phyloP scores from a whole-genome alignment of 805 yeast genomes.

The Wickerhamiella brachini region DNA sequence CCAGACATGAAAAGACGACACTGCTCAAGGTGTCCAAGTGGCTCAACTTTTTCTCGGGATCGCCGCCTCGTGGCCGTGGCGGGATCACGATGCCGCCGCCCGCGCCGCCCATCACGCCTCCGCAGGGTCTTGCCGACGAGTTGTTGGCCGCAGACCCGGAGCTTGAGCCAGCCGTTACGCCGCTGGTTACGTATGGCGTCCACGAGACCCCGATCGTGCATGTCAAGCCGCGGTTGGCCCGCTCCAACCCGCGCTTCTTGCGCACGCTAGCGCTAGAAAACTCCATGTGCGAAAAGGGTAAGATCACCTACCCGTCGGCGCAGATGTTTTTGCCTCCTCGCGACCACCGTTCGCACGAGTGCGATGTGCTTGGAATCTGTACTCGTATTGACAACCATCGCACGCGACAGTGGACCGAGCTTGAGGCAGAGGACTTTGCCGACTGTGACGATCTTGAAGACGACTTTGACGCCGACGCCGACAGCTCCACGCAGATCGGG shows the following conservation, averaged over 20 bases:
- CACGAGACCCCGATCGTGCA: constrained; percentile 20
- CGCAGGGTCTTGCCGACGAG: neutral
- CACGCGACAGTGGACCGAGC: constrained; percentile 5
- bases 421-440: constrained; percentile 6
- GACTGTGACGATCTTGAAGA: constrained; percentile 8
- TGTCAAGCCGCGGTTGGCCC: constrained; percentile 21
- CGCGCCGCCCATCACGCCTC: neutral
- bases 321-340: constrained; percentile 3
- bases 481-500: neutral
- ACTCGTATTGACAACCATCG: neutral
- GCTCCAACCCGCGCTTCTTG: constrained; percentile 24
- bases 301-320: constrained; percentile 11
- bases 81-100: neutral
- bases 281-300: constrained; percentile 23
- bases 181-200: constrained; percentile 21
- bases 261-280: constrained; percentile 24
- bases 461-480: constrained; percentile 21
- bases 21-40: neutral
- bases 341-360: neutral
- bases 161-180: constrained; percentile 6
- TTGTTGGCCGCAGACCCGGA: neutral
- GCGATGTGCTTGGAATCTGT: constrained; percentile 3
- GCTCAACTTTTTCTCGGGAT: neutral
- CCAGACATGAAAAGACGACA: neutral
- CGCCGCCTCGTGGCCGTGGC: neutral